Base-by-base conservation (phyloP, 169 alveolate species). In the Pseudocohnilembus persalinus region DNA sequence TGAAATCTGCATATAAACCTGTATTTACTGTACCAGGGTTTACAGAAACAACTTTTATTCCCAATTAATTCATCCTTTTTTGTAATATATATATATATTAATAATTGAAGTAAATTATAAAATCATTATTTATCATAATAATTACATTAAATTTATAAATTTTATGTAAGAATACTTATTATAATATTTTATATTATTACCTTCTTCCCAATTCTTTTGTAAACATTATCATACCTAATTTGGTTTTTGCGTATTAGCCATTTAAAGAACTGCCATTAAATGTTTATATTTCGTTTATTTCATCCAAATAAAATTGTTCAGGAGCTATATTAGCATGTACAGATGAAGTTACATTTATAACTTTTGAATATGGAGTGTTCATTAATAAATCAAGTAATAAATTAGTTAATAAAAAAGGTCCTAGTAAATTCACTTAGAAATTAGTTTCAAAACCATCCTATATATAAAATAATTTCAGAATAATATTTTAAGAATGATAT, bases 11-110 rank as follows among this genome's bases (percentile, higher is more conserved):
- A 11, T 34, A 26, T 79, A 79, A 79, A 49, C 29, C 73, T 49
- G 87, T 72, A 74, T 85, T 74, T 4, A 79, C 87, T 28, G 74
- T 63, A 15, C 90, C 90, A 63, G 90, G 90, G 74, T 86, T 81
- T 25, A 86, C 35, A 34, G 87, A 64, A 49, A 79, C 76, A 1
- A 73, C 78, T 72, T 80, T 86, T n/a, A 73, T 35, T 27, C 84
- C 76, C 4, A 77, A 29, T 79, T 31, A 26, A 34, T 79, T 33
- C 27, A 79, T 26, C 1, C 29, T 79, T 79, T 75, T 79, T 63
- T 79, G 20, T 11, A 49, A 49, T 49, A 11, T 49, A 49, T 11
- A 49, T 11, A 49, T 11, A 49, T 49, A 11, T 11, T 49, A 49
- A 49, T 49, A 11, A 11, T 49, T 11, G 20, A 11, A 49, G 4